phyloP scores from a whole-genome alignment of 805 yeast species.

The Yarrowia sp. region DNA sequence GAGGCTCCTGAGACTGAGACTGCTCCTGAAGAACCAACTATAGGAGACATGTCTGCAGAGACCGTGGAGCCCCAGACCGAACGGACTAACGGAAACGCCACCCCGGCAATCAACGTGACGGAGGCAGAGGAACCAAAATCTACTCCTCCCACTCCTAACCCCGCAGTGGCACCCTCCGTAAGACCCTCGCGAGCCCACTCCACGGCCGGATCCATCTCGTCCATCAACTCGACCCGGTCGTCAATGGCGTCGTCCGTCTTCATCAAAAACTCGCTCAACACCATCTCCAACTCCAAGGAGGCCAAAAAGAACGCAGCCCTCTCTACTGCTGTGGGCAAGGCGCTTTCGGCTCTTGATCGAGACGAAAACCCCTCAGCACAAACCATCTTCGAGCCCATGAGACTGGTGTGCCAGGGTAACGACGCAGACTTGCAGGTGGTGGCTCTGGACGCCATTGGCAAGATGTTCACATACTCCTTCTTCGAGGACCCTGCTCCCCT shows the following conservation, averaged over 20 bases:
- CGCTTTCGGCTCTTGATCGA: slow-evolving; percentile 33
- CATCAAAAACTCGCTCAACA: slow-evolving; percentile 57
- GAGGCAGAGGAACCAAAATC: neutral
- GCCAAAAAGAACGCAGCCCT: slow-evolving; percentile 48
- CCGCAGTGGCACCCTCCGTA: neutral
- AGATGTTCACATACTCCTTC: slow-evolving; percentile 79
- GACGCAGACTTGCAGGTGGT: slow-evolving; percentile 61
- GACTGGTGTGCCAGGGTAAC: slow-evolving; percentile 67
- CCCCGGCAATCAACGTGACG: neutral
- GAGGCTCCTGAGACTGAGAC: neutral
- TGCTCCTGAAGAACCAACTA: neutral
- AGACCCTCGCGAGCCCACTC: slow-evolving; percentile 2
- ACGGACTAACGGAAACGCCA: neutral
- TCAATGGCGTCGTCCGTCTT: slow-evolving; percentile 42
- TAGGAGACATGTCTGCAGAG: neutral
- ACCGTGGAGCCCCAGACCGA: neutral
- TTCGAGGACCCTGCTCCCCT: slow-evolving; percentile 46
- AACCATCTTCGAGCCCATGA: slow-evolving; percentile 73
- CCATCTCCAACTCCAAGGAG: slow-evolving; percentile 57
- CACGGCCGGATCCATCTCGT: slow-evolving; percentile 33
- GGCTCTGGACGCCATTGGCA: slow-evolving; percentile 83
- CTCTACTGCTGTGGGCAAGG: slow-evolving; percentile 38
- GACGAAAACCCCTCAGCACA: slow-evolving; percentile 43
- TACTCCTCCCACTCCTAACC: neutral
- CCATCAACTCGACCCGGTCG: slow-evolving; percentile 32